Evolutionary conservation across 1,284 basidiomycete genomes (phyloP).

Genomic region (Megacollybia platyphylla): DNA sequence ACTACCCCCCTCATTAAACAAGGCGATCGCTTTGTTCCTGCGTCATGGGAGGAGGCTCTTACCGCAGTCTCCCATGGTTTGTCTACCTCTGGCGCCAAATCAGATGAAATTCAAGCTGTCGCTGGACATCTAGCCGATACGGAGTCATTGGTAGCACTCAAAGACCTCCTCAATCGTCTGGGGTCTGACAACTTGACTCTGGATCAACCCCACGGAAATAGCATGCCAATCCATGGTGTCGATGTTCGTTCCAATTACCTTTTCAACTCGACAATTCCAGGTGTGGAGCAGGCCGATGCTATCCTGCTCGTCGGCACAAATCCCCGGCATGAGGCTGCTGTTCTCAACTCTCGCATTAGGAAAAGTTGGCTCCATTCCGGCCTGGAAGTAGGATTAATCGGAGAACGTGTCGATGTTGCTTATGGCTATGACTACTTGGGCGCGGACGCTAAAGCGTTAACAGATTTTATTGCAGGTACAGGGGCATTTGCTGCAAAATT

Average conservation of each 20-base stretch:
- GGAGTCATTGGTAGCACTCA: constrained; percentile 87
- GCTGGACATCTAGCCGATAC: constrained; percentile 92
- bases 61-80: constrained; percentile 74
- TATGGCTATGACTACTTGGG: constrained; percentile 94
- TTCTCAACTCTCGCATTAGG: constrained; percentile 93
- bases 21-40: constrained; percentile 86
- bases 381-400: constrained; percentile 83
- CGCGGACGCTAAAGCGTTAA: constrained; percentile 65
- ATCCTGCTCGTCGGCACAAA: constrained; percentile 95
- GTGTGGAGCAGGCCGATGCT: constrained; percentile 85
- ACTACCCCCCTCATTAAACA: constrained; percentile 87
- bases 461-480: constrained; percentile 71
- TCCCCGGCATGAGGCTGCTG: constrained; percentile 94
- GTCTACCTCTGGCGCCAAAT: constrained; percentile 68
- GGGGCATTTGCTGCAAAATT: constrained; percentile 79
- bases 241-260: constrained; percentile 95
- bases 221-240: constrained; percentile 66
- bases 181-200: constrained; percentile 91
- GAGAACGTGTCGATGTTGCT: constrained; percentile 84
- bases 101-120: constrained; percentile 94
- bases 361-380: constrained; percentile 86
- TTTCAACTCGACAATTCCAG: constrained; percentile 92
- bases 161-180: constrained; percentile 88
- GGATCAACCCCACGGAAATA: constrained; percentile 63
- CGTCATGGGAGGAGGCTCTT: constrained; percentile 90